These are phyloP conservation scores for Talaromyces sp. DNA, from an alignment of 2,329 filamentous ascomycete genomes.

Conservation along the genomic window DNA sequence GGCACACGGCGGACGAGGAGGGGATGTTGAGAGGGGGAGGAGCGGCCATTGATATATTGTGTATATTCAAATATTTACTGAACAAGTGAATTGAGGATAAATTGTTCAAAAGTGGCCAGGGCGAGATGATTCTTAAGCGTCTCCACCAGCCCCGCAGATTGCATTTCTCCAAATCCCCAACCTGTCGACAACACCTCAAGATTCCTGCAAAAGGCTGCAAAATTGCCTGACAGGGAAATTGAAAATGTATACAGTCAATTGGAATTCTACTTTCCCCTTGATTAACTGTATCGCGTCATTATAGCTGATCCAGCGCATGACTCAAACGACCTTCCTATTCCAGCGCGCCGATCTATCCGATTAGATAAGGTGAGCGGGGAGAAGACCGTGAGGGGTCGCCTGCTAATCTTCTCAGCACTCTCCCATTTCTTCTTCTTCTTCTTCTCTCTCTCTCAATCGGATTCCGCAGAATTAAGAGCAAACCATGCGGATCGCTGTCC, in stretches of 20 bases:
- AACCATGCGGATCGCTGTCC: neutral
- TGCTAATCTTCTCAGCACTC: too few species aligned
- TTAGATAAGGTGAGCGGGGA: neutral
- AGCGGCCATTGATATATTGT: neutral
- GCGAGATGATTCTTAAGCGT: neutral
- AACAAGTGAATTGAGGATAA: neutral
- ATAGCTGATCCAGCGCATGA: neutral
- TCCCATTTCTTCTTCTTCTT: neutral
- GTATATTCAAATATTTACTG: neutral
- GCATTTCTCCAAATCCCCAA: neutral
- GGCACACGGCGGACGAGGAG: slow-evolving; percentile 11
- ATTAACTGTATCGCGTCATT: neutral
- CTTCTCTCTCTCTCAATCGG: neutral
- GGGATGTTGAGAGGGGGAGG: slow-evolving; percentile 12
- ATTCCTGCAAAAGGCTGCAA: too few species aligned
- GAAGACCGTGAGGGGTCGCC: neutral
- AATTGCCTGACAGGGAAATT: neutral
- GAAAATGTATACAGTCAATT: neutral
- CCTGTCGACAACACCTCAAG: too few species aligned
- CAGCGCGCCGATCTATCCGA: slow-evolving; percentile 1
- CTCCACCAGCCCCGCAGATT: neutral
- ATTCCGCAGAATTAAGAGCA: neutral
- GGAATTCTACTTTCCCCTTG: neutral
- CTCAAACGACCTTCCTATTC: slow-evolving; percentile 5
- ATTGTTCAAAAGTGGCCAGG: too few species aligned